Evolutionary conservation across 768 basidiomycete genomes (phyloP).

Genomic region (Suillus alpinus): DNA sequence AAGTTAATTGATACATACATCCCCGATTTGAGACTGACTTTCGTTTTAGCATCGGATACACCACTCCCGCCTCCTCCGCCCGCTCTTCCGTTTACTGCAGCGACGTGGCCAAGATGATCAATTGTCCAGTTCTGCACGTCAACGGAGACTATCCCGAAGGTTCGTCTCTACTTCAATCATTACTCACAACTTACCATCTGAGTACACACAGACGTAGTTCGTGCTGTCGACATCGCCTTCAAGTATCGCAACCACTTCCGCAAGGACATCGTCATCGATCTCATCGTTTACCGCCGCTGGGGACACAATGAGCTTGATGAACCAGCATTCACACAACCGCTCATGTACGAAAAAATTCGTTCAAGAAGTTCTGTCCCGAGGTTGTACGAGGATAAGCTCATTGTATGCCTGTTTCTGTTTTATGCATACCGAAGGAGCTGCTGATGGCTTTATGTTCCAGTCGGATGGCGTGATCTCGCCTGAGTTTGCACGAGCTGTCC

Average conservation of each 20-base stretch:
- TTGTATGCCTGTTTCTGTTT: constrained; percentile 43
- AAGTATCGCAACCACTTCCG: constrained; percentile 83
- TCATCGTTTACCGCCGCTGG: constrained; percentile 88
- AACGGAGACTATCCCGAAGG: constrained; percentile 93
- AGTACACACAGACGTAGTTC: constrained; percentile 63
- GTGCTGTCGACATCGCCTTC: constrained; percentile 86
- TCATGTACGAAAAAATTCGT: constrained; percentile 89
- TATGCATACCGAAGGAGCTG: neutral
- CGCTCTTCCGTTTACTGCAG: constrained; percentile 88
- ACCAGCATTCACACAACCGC: constrained; percentile 81
- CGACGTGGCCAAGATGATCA: constrained; percentile 87
- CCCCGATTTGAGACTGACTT: neutral
- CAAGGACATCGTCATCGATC: constrained; percentile 87
- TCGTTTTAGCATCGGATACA: constrained; percentile 78
- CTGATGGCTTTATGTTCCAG: constrained; percentile 9
- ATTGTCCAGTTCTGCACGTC: constrained; percentile 84
- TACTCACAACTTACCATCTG: neutral
- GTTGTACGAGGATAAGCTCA: constrained; percentile 76
- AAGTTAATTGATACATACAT: constrained; percentile 38
- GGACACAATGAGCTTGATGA: constrained; percentile 90
- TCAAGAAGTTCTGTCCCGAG: constrained; percentile 74
- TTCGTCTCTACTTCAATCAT: constrained; percentile 6
- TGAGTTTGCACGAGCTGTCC: constrained; percentile 47
- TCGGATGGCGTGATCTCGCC: constrained; percentile 41
- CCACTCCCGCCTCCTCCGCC: constrained; percentile 81